Conservation (phyloP, 75 land plant species). For the Larix kaempferi region DNA sequence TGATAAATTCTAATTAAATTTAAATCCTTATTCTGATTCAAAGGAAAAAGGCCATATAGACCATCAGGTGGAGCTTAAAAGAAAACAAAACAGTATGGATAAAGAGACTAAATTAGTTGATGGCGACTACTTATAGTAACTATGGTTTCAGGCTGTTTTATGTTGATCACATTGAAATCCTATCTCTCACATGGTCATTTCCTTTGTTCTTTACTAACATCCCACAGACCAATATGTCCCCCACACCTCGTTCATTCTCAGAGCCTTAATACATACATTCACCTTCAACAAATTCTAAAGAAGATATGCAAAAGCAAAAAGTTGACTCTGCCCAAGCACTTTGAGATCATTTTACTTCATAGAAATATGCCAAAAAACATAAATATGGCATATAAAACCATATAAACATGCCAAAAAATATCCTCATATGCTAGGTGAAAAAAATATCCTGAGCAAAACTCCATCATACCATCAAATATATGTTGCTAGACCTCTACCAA, state of each 20-base stretch:
- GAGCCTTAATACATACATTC: background rate
- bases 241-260: background rate
- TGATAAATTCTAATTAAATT: too few species aligned
- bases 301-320: background rate
- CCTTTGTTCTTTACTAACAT: background rate
- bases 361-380: too few species aligned
- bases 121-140: background rate
- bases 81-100: too few species aligned
- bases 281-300: background rate
- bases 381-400: too few species aligned
- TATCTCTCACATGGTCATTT: background rate
- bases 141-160: background rate
- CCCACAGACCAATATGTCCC: slow-evolving; percentile 17
- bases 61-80: too few species aligned
- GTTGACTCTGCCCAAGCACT: background rate
- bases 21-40: too few species aligned
- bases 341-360: background rate
- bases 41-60: too few species aligned
- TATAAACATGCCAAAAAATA: too few species aligned
- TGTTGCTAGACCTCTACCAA: too few species aligned
- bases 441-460: too few species aligned
- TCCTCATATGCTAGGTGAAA: too few species aligned
- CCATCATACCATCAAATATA: too few species aligned
- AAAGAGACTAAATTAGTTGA: background rate
- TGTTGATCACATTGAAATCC: background rate